Conservation (phyloP, 2,329 filamentous ascomycete species). For the Sporothrix inflata region DNA sequence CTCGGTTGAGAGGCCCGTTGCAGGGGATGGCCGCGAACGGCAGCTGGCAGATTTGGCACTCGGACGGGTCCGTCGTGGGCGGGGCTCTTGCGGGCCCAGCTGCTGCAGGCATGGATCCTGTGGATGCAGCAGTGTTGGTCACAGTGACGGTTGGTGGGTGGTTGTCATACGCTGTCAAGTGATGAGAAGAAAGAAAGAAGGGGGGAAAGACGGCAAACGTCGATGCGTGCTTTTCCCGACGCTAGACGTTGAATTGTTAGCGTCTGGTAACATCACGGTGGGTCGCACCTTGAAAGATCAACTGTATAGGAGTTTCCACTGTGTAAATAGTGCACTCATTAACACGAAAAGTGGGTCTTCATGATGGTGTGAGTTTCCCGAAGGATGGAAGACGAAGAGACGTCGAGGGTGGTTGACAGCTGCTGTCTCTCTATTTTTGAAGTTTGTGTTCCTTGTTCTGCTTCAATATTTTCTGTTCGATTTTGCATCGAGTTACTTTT, state of each 20-base stretch:
- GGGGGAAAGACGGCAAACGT: background rate
- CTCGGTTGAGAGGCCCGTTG: background rate
- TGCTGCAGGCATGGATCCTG: background rate
- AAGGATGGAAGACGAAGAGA: background rate
- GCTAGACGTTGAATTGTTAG: background rate
- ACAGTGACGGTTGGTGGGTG: background rate
- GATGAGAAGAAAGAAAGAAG: background rate
- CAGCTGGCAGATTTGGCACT: background rate
- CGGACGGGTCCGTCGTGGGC: background rate
- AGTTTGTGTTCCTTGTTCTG: no score
- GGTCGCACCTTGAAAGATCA: no score
- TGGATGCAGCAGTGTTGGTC: background rate
- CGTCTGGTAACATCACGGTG: background rate
- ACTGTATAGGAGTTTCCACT: no score
- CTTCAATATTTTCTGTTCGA: no score
- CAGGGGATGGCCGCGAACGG: background rate
- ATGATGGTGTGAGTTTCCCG: background rate
- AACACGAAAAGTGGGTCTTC: background rate
- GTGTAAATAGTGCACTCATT: background rate
- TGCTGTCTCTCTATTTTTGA: no score
- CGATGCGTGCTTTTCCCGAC: conserved; percentile 13
- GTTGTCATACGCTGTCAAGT: background rate
- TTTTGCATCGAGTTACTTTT: no score
- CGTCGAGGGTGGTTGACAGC: background rate
- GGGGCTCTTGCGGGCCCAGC: background rate